Percentiles rank a stretch among this genome's conserved stretches.
Conservation (phyloP, 148 eudicot genomes). For the Vaccinium vitisidaea region DNA sequence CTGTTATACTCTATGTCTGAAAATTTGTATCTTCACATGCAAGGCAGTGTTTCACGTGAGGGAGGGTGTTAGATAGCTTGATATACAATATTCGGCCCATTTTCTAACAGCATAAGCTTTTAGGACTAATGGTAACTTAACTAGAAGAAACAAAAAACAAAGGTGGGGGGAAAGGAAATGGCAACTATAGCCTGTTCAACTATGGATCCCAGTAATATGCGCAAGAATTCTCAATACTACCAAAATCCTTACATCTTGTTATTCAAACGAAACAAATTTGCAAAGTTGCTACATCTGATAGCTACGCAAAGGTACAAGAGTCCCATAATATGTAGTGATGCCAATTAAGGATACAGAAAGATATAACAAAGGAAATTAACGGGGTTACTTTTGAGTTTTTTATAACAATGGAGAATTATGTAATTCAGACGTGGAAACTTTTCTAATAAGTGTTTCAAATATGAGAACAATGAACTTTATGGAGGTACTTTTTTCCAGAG, state of each 20-base stretch:
- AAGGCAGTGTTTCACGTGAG: too few relatives aligned
- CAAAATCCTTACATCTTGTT: neutral
- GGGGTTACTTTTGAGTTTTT: too few relatives aligned
- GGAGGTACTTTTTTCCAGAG: neutral
- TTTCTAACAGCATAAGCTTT: too few relatives aligned
- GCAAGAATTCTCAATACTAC: neutral
- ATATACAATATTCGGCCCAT: too few relatives aligned
- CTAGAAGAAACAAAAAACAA: neutral
- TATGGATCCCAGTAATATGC: neutral
- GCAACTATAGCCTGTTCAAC: neutral
- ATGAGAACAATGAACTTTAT: neutral
- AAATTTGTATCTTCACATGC: too few relatives aligned
- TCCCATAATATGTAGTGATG: neutral
- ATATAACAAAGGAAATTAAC: neutral
- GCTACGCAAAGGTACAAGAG: neutral
- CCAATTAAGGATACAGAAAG: neutral
- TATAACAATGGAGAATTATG: neutral
- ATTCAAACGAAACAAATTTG: neutral
- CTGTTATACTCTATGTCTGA: too few relatives aligned
- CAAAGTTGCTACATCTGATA: neutral
- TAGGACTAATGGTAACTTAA: too few relatives aligned
- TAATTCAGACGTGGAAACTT: neutral
- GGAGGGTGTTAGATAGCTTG: too few relatives aligned
- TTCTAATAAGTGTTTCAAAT: neutral
- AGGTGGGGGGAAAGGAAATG: neutral